Base-by-base conservation (phyloP, 768 basidiomycete genomes). In the Mycena chlorophos region DNA sequence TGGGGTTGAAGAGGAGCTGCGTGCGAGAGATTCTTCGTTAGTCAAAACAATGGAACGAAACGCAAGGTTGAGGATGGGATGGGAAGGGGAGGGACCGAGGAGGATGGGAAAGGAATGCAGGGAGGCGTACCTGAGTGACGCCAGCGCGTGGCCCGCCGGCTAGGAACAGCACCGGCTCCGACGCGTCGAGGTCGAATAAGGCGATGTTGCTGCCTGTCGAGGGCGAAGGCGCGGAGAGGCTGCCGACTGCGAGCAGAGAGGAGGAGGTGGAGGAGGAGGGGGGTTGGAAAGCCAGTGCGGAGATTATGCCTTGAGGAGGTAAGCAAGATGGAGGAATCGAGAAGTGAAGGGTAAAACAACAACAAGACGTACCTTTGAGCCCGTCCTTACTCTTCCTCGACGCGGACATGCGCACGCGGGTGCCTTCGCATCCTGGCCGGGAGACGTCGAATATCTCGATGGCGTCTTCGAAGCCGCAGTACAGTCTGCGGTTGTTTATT, bases 391-490 rank as follows among this genome's bases (percentile, higher is more conserved):
- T 89, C 67, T 88, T 91, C 68, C 86, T 86, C 0, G 84, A 85
- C 1, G 86, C 84, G 0, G 84, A 85, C 1, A 89, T 93, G 16
- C 73, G 78, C 3, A 94, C 61, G 2, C 94, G 80, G 0, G 77
- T 79, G 2, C 91, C 90, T 61, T 83, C 80, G 20, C 6, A 20
- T 0, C 94, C 91, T 0, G 94, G 94, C 23, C 71, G 69, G 10
- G 79, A 72, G 4, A 95, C 68, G 63, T 94, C 90, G 65, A 95
- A 91, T 16, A 93, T 78, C 68, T 94, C 93, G 48, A 96, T 88
- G 5, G 91, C 87, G 60, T 87, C 82, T 68, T 92, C 87, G 56
- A 88, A 89, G 0, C 93, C 92, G 65, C 94, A 94, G 69, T 93
- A 96, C 2, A 96, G 68, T 62, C 92, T 91, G 63, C 14, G 2